phyloP scores from a whole-genome alignment of 2,329 filamentous ascomycete genomes.

The Ceratocystis colombiana region DNA sequence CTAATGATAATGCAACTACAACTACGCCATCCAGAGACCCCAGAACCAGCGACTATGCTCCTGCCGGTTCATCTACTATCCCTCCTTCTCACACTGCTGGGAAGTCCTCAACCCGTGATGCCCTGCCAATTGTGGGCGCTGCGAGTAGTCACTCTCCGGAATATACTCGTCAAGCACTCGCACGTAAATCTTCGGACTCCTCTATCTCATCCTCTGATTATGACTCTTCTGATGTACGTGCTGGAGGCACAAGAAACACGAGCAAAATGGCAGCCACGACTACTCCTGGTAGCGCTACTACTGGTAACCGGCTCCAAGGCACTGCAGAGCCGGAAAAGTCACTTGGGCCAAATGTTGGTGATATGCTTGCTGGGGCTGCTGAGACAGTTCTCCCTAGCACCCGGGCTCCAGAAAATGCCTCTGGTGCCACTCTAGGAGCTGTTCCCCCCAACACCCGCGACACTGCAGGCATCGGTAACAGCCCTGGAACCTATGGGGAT shows the following conservation, averaged over 20 bases:
- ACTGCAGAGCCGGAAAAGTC: conserved; percentile 15
- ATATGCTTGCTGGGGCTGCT: conserved; percentile 21
- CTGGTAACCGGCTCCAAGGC: neutral
- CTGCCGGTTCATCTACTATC: neutral
- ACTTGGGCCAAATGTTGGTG: conserved; percentile 18
- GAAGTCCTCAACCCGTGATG: neutral
- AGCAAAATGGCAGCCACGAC: neutral
- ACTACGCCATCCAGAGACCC: neutral
- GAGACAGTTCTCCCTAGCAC: neutral
- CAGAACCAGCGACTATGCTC: neutral
- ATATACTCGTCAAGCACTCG: neutral
- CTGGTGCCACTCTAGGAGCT: neutral
- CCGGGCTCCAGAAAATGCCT: neutral
- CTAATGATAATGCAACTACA: neutral
- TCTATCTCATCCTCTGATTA: conserved; percentile 19
- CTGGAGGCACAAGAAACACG: neutral
- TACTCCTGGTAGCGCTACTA: neutral
- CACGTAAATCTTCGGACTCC: neutral
- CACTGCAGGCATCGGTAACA: neutral
- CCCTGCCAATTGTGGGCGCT: conserved; percentile 5
- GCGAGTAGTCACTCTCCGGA: neutral
- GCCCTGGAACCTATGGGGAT: neutral
- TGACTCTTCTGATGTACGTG: neutral
- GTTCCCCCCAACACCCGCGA: neutral
- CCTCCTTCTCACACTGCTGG: neutral